A percentile compares a stretch with the other conserved stretches of the same genome.
Conservation (phyloP, 495 filamentous ascomycete species). For the Penicillium verhagenii region DNA sequence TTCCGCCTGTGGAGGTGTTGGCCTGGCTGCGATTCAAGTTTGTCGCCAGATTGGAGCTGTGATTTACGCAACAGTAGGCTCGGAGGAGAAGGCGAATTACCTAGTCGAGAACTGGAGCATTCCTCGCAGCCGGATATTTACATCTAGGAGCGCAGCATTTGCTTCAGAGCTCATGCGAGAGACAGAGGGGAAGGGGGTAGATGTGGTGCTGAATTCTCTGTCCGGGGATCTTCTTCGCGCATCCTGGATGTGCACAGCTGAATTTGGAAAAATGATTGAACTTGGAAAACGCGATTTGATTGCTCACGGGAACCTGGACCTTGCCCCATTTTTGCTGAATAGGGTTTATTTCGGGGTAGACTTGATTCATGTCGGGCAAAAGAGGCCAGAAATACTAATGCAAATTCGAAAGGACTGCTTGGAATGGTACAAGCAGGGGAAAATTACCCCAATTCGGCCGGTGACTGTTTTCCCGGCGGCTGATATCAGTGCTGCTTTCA, state of each 20-base stretch:
- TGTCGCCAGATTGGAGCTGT: slow-evolving; percentile 16
- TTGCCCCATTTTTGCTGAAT: slow-evolving; percentile 40
- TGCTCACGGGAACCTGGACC: slow-evolving; percentile 22
- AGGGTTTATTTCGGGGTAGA: slow-evolving; percentile 31
- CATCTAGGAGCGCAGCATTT: neutral
- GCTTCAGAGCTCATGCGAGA: neutral
- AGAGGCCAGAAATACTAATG: too few relatives aligned
- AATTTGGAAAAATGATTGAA: slow-evolving; percentile 32
- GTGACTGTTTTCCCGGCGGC: slow-evolving; percentile 38
- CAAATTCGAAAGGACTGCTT: too few relatives aligned
- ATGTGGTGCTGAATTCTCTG: slow-evolving; percentile 28
- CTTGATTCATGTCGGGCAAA: too few relatives aligned
- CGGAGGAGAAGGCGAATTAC: slow-evolving; percentile 31
- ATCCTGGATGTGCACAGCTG: slow-evolving; percentile 26
- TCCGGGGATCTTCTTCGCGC: slow-evolving; percentile 19
- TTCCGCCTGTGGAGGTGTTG: slow-evolving; percentile 25
- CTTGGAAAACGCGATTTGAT: slow-evolving; percentile 33
- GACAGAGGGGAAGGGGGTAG: slow-evolving; percentile 16
- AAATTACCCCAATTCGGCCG: slow-evolving; percentile 33
- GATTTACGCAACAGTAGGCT: slow-evolving; percentile 36
- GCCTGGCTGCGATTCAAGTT: slow-evolving; percentile 25
- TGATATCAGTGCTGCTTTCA: slow-evolving; percentile 46
- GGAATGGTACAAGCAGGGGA: neutral
- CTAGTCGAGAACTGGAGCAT: slow-evolving; percentile 20
- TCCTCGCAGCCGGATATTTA: slow-evolving; percentile 19